A percentile compares a stretch with the other conserved stretches of the same genome.
phyloP scores from a whole-genome alignment of 257 asterid species.

The Buddleja alternifolia region DNA sequence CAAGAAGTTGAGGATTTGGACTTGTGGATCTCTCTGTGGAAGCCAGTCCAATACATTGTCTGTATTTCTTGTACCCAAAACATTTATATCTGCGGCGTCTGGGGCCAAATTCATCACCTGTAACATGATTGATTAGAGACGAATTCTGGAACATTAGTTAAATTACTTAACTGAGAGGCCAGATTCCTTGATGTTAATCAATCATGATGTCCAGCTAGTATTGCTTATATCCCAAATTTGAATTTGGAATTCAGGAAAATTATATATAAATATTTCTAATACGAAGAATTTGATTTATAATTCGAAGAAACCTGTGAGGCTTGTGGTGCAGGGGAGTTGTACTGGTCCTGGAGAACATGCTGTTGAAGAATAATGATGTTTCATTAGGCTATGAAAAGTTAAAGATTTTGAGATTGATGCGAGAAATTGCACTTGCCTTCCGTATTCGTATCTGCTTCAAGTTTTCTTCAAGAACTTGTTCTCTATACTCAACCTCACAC shows the following conservation, averaged over 20 bases:
- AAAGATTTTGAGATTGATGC: neutral
- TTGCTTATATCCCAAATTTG: too few relatives aligned
- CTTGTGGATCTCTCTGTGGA: constrained; percentile 73
- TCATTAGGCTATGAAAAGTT: neutral
- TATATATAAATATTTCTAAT: too few relatives aligned
- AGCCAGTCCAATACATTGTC: constrained; percentile 63
- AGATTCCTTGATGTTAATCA: too few relatives aligned
- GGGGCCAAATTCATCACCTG: constrained; percentile 58
- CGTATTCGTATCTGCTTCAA: constrained; percentile 64
- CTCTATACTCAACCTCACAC: constrained; percentile 78
- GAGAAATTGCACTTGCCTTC: constrained; percentile 47
- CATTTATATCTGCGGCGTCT: constrained; percentile 41
- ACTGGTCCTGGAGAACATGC: constrained; percentile 65
- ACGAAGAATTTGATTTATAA: neutral
- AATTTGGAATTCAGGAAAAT: too few relatives aligned
- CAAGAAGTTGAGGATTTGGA: constrained; percentile 72
- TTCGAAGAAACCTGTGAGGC: constrained; percentile 51
- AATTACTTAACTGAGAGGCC: too few relatives aligned
- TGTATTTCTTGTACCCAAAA: constrained; percentile 41
- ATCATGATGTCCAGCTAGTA: too few relatives aligned
- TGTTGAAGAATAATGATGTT: constrained; percentile 21
- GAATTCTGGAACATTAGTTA: too few relatives aligned
- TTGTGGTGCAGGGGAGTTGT: constrained; percentile 47
- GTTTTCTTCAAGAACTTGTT: constrained; percentile 72
- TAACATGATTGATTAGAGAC: constrained; percentile 1